Conservation (phyloP, 441 rosid genomes). For the Populus hybrid region DNA sequence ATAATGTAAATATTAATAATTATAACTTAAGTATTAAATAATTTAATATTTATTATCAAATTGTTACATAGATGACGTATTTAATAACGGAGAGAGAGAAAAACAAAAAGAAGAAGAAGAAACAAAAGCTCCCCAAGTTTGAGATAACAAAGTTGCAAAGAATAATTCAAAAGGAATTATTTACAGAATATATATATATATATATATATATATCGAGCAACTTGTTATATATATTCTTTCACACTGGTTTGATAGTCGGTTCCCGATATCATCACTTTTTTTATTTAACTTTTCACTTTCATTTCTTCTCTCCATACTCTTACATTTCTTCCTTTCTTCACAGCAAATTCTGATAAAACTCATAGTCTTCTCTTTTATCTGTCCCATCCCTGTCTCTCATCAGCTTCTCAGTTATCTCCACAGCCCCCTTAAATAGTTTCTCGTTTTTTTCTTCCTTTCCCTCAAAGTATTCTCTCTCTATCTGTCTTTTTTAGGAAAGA, state of each 20-base stretch:
- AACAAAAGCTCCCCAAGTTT: slow-evolving; percentile 24
- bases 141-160: slow-evolving; percentile 8
- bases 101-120: neutral
- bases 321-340: slow-evolving; percentile 6
- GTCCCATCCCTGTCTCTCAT: slow-evolving; percentile 38
- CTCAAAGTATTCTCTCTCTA: neutral
- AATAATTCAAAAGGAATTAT: neutral
- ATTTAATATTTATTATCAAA: neutral
- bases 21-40: too few species aligned
- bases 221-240: slow-evolving; percentile 30
- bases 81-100: slow-evolving; percentile 1
- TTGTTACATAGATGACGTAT: neutral
- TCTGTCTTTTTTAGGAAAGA: neutral
- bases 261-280: slow-evolving; percentile 33
- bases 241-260: slow-evolving; percentile 23
- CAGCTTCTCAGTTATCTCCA: slow-evolving; percentile 16
- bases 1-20: too few species aligned
- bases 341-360: slow-evolving; percentile 50
- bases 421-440: slow-evolving; percentile 10
- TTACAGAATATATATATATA: neutral
- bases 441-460: neutral
- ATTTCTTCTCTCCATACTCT: slow-evolving; percentile 11
- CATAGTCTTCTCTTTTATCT: slow-evolving; percentile 34
- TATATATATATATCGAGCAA: slow-evolving; percentile 20
- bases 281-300: slow-evolving; percentile 1